These are phyloP conservation scores for Hypoxylon sp. DNA, from an alignment of 2,329 filamentous ascomycete genomes.

Conservation along the genomic window DNA sequence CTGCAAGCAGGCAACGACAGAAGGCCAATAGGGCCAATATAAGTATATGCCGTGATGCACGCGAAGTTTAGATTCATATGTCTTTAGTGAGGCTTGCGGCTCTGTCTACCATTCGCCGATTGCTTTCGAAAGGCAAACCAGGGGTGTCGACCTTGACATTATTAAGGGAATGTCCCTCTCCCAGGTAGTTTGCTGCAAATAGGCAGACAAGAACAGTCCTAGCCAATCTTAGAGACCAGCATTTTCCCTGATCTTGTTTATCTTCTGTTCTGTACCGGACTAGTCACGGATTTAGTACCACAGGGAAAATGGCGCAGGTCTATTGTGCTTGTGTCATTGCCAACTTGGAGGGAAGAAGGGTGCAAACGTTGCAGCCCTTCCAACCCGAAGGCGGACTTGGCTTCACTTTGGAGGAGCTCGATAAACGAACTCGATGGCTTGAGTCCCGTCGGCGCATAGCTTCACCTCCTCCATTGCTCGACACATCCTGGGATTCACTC, in stretches of 20 bases:
- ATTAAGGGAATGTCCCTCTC: conserved; percentile 23
- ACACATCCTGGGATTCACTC: conserved; percentile 47
- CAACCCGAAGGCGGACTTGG: background rate
- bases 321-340: conserved; percentile 46
- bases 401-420: conserved; percentile 39
- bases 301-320: conserved; percentile 34
- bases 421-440: conserved; percentile 42
- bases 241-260: background rate
- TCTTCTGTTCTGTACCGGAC: background rate
- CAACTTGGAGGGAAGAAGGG: conserved; percentile 44
- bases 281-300: background rate
- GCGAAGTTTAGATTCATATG: conserved; percentile 1
- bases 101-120: conserved; percentile 9
- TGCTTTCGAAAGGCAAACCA: conserved; percentile 1
- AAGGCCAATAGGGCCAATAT: conserved; percentile 20
- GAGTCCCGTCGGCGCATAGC: conserved; percentile 34
- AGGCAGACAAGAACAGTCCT: conserved; percentile 1
- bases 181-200: conserved; percentile 1
- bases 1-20: conserved; percentile 18
- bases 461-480: conserved; percentile 46
- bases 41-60: conserved; percentile 16
- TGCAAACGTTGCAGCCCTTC: conserved; percentile 1
- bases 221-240: background rate
- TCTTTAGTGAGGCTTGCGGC: conserved; percentile 21
- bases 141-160: conserved; percentile 5